phyloP scores from a whole-genome alignment of 2,329 filamentous ascomycete species.

The Aureobasidium lini region DNA sequence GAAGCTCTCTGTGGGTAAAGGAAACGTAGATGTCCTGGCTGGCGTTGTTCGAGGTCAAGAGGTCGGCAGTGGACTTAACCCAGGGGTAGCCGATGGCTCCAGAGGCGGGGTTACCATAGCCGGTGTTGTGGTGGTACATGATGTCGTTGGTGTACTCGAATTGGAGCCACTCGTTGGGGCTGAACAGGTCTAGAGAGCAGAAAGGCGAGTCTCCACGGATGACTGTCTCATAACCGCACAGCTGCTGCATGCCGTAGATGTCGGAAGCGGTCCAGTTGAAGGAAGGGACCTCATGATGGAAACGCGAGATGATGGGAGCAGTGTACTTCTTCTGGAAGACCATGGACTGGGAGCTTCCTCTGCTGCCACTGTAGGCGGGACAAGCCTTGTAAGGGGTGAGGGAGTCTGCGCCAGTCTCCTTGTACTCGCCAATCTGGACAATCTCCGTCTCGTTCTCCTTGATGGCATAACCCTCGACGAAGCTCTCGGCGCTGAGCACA shows the following conservation, averaged over 20 bases:
- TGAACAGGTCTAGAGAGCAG: constrained; percentile 54
- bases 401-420: constrained; percentile 51
- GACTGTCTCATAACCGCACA: constrained; percentile 66
- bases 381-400: constrained; percentile 60
- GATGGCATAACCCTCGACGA: constrained; percentile 50
- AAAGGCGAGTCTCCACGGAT: constrained; percentile 57
- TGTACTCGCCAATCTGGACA: constrained; percentile 49
- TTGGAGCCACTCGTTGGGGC: constrained; percentile 51
- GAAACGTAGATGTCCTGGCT: constrained; percentile 56
- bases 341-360: constrained; percentile 46
- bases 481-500: constrained; percentile 48
- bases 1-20: constrained; percentile 63
- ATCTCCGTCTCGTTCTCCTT: constrained; percentile 48
- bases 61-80: constrained; percentile 53
- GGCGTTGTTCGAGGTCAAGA: constrained; percentile 32
- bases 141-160: constrained; percentile 64
- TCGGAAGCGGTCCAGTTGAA: constrained; percentile 60
- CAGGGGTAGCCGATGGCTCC: constrained; percentile 58
- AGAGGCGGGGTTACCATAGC: constrained; percentile 53
- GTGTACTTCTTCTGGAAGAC: constrained; percentile 51
- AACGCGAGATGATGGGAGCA: constrained; percentile 51
- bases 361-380: constrained; percentile 52
- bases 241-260: constrained; percentile 58
- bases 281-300: constrained; percentile 44
- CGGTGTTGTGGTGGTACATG: constrained; percentile 61